Conservation (phyloP, 495 filamentous ascomycete species). For the Stereocaulon alpinum region DNA sequence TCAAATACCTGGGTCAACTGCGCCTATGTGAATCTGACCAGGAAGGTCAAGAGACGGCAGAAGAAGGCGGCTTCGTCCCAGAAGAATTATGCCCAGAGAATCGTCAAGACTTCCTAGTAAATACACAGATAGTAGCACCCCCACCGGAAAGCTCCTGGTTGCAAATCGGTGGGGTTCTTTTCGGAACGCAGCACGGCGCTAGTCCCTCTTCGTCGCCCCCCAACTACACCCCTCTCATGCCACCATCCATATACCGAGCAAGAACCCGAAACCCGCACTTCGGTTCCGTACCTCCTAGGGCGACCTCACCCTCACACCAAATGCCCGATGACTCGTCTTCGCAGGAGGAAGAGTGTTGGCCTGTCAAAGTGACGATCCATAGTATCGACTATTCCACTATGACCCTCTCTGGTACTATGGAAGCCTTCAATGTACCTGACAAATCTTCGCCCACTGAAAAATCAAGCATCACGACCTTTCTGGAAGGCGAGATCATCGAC, state of each 20-base stretch:
- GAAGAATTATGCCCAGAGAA: conserved; percentile 38
- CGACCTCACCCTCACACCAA: conserved; percentile 3
- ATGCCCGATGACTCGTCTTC: conserved; percentile 22
- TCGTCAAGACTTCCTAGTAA: conserved; percentile 52
- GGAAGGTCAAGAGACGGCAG: conserved; percentile 45
- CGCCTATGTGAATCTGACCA: conserved; percentile 45
- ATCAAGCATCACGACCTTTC: conserved; percentile 58
- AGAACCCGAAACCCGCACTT: conserved; percentile 16
- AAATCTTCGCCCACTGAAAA: conserved; percentile 43
- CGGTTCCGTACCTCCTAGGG: conserved; percentile 13
- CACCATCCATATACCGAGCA: conserved; percentile 20
- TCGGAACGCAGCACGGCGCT: conserved; percentile 49
- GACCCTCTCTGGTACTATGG: conserved; percentile 67
- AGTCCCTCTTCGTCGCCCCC: conserved; percentile 1
- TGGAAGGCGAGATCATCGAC: conserved; percentile 71
- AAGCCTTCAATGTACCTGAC: conserved; percentile 64
- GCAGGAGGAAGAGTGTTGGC: conserved; percentile 52
- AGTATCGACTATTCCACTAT: conserved; percentile 52
- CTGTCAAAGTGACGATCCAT: conserved; percentile 63
- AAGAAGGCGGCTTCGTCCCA: conserved; percentile 34
- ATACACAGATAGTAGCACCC: conserved; percentile 43
- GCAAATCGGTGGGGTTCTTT: conserved; percentile 51
- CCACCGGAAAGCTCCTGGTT: conserved; percentile 56
- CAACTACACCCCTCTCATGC: conserved; percentile 16
- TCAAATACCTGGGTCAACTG: conserved; percentile 54